Conservation (phyloP, 352 stramenopile genomes). For the Phytopythium sindhum region DNA sequence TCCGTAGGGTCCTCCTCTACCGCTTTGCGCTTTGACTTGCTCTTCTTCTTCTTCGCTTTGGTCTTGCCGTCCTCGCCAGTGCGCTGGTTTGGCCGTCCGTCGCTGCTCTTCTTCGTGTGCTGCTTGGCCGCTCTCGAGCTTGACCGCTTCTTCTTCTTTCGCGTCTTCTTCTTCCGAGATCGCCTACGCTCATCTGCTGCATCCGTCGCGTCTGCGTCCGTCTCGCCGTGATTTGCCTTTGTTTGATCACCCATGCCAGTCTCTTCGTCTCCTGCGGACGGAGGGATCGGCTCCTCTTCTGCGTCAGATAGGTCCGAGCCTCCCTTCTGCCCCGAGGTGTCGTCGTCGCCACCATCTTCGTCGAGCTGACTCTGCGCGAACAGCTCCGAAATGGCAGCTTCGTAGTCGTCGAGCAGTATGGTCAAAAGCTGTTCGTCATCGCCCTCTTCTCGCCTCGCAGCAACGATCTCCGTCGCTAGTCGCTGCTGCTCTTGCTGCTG, state of each 20-base stretch:
- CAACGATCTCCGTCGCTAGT: background rate
- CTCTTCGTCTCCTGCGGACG: slow-evolving; percentile 6
- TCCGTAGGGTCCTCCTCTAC: slow-evolving; percentile 4
- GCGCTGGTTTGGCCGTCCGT: background rate
- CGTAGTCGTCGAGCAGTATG: slow-evolving; percentile 54
- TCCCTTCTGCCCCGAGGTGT: background rate
- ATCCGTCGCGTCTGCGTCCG: background rate
- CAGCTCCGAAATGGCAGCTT: slow-evolving; percentile 57
- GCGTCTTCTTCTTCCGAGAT: slow-evolving; percentile 25
- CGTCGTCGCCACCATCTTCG: slow-evolving; percentile 20
- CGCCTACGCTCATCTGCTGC: slow-evolving; percentile 13
- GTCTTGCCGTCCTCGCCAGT: slow-evolving; percentile 14
- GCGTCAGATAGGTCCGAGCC: slow-evolving; percentile 61
- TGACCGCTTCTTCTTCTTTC: slow-evolving; percentile 13
- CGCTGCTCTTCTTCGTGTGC: slow-evolving; percentile 12
- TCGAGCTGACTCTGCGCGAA: slow-evolving; percentile 25
- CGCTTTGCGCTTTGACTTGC: slow-evolving; percentile 12
- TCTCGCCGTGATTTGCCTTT: background rate
- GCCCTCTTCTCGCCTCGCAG: background rate
- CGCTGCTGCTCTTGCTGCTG: slow-evolving; percentile 6
- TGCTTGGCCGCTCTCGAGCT: slow-evolving; percentile 9
- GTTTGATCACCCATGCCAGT: background rate
- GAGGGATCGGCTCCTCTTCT: slow-evolving; percentile 62
- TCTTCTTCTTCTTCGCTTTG: slow-evolving; percentile 25
- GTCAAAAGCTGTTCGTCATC: slow-evolving; percentile 19